Base-by-base conservation (phyloP, 2,329 filamentous ascomycete genomes). In the Paecilomyces niveus region DNA sequence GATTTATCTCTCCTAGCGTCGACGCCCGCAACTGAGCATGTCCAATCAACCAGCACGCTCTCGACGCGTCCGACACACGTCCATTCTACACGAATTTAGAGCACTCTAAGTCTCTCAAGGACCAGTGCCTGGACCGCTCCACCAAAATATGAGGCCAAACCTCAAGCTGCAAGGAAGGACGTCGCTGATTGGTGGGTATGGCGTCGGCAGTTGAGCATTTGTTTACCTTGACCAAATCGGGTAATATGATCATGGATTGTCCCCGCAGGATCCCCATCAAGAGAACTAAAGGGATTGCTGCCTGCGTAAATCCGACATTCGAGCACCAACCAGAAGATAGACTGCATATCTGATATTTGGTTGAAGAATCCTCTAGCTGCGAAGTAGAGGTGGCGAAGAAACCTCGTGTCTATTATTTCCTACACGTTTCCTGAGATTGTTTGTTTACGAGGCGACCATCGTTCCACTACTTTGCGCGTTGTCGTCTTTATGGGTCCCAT, bases 161-260 rank as follows among this genome's bases (percentile, higher is more conserved):
- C 32, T 5, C 55, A 39, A 24, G 31, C 52, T 52, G 39, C n/a
- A 26, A 54, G 32, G 15, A 33, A 31, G 11, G 15, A 29, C 10
- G 21, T 58, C 6, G 61, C 2, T 52, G 50, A 52, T 55, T 39
- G 31, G 24, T 9, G 15, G 4, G n/a, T 35, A 55, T 39, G 26
- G 7, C 21, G 10, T 29, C 24, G 31, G 9, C 24, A 3, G 26
- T 51, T 51, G 24, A 39, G 18, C 21, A 49, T 58, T 58, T 60
- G 57, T 62, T 62, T 58, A 60, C 56, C 13, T 51, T 58, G 57
- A 53, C 60, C 54, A 15, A 54, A 59, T 59, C 53, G 26, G 58
- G 58, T 39, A 57, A 55, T 55, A 57, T 53, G 56, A 32, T 39
- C 39, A 45, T 45, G 35, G 45, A 33, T 31, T 26, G 22, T 56